A percentile compares a stretch with the other conserved stretches of the same genome.
These are phyloP conservation scores for Dittrichia graveolens DNA, from an alignment of 129 eudicot genomes.

Conservation along the genomic window DNA sequence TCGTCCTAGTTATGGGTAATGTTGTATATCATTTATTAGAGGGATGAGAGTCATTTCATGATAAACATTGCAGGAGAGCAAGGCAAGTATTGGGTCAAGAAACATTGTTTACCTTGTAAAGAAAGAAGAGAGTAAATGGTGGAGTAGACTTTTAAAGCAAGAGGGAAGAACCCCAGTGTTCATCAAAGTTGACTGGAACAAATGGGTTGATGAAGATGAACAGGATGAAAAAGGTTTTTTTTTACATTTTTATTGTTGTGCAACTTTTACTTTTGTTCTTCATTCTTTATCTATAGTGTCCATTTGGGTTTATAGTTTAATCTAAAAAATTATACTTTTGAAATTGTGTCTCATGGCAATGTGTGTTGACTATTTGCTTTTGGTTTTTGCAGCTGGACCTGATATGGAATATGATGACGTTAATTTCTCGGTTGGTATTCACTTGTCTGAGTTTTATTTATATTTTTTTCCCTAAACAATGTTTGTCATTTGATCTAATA, in stretches of 20 bases:
- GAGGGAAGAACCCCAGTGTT: conserved; percentile 71
- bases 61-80: conserved; percentile 63
- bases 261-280: not conserved
- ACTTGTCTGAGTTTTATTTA: not conserved
- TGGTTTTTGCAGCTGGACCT: conserved; percentile 44
- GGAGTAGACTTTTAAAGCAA: conserved; percentile 69
- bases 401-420: conserved; percentile 65
- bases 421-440: conserved; percentile 63
- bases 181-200: conserved; percentile 83
- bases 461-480: not conserved
- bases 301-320: not conserved
- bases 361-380: conserved; percentile 14
- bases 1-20: no score
- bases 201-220: conserved; percentile 91
- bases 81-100: conserved; percentile 55
- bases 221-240: conserved; percentile 50
- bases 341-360: not conserved
- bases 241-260: conserved; percentile 3
- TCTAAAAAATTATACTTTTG: not conserved
- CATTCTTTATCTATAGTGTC: not conserved
- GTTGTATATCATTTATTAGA: not conserved
- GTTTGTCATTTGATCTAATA: not conserved
- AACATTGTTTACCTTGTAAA: conserved; percentile 53
- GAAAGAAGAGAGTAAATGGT: conserved; percentile 82
- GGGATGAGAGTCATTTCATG: not conserved